These are phyloP conservation scores for Ophiobolus disseminans DNA, from an alignment of 2,329 filamentous ascomycete species.

Conservation along the genomic window DNA sequence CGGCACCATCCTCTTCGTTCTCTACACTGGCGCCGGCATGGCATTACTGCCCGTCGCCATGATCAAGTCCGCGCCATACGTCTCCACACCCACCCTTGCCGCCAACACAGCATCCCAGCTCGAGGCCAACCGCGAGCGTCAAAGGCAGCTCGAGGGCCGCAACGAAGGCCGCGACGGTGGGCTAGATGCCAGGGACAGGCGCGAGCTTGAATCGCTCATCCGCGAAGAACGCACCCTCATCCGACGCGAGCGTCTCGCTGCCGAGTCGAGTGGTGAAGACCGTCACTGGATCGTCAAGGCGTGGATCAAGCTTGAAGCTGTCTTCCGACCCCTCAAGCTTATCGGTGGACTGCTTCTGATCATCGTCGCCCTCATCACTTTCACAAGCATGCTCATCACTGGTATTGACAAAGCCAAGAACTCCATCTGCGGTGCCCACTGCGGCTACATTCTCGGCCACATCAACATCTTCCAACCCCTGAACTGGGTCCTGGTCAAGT, in stretches of 20 bases:
- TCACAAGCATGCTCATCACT: constrained; percentile 93
- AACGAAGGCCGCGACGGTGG: constrained; percentile 76
- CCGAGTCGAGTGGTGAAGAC: constrained; percentile 81
- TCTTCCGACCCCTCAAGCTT: constrained; percentile 88
- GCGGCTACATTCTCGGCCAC: constrained; percentile 87
- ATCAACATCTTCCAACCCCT: constrained; percentile 95
- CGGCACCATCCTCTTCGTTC: constrained; percentile 82
- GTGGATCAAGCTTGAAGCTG: constrained; percentile 81
- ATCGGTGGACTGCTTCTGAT: constrained; percentile 82
- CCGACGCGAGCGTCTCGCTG: constrained; percentile 84
- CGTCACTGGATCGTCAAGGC: constrained; percentile 73
- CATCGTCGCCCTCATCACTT: constrained; percentile 75
- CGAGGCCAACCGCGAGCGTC: constrained; percentile 86
- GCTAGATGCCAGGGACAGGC: constrained; percentile 82
- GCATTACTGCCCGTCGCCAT: constrained; percentile 87
- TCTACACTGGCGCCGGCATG: constrained; percentile 89
- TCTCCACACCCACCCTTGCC: constrained; percentile 80
- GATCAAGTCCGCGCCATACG: constrained; percentile 87
- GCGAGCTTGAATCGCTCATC: constrained; percentile 84
- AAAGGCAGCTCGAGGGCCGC: constrained; percentile 87
- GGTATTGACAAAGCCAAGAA: constrained; percentile 96
- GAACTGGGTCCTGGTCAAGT: constrained; percentile 85
- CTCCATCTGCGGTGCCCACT: constrained; percentile 86
- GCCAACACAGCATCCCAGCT: constrained; percentile 81
- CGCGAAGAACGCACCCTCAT: constrained; percentile 93